A percentile compares a stretch with the other conserved stretches of the same genome.
Evolutionary conservation across 2,329 filamentous ascomycete genomes (phyloP).

Genomic region (Alternaria gaisen): DNA sequence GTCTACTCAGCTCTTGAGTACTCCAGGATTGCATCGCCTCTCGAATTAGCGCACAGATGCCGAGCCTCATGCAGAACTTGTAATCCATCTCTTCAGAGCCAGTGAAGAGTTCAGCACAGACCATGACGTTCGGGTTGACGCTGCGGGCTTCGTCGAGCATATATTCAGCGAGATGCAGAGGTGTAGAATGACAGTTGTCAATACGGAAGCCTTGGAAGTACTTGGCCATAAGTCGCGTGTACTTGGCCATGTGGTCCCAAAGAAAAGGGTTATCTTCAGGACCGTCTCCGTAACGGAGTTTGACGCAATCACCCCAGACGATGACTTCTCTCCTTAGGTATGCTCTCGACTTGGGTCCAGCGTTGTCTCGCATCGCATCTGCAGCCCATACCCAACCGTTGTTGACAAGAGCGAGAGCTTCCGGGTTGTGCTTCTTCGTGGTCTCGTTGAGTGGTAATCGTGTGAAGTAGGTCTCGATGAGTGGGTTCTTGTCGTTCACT

Average conservation of each 20-base stretch:
- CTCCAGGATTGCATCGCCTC: conserved; percentile 99
- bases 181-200: conserved; percentile 97
- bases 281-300: conserved; percentile 84
- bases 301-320: conserved; percentile 98
- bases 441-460: conserved; percentile 80
- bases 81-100: conserved; percentile 97
- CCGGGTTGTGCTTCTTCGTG: conserved; percentile 78
- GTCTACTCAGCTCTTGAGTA: conserved; percentile 87
- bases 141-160: conserved; percentile 92
- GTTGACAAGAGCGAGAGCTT: conserved; percentile 84
- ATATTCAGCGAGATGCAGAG: conserved; percentile 91
- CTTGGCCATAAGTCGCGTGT: conserved; percentile 90
- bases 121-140: conserved; percentile 85
- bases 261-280: conserved; percentile 89
- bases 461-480: conserved; percentile 96
- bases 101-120: conserved; percentile 94
- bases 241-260: conserved; percentile 95
- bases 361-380: conserved; percentile 92
- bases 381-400: conserved; percentile 99
- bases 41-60: conserved; percentile 88
- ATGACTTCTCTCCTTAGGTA: conserved; percentile 97
- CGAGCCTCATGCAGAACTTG: conserved; percentile 91
- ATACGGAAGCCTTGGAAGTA: conserved; percentile 96
- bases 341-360: conserved; percentile 86
- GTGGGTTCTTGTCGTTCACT: conserved; percentile 77